Evolutionary conservation across 257 asterid genomes (phyloP), one percentile per base, ranked within the genome.

Genomic region (Solanum chiquidenum): DNA sequence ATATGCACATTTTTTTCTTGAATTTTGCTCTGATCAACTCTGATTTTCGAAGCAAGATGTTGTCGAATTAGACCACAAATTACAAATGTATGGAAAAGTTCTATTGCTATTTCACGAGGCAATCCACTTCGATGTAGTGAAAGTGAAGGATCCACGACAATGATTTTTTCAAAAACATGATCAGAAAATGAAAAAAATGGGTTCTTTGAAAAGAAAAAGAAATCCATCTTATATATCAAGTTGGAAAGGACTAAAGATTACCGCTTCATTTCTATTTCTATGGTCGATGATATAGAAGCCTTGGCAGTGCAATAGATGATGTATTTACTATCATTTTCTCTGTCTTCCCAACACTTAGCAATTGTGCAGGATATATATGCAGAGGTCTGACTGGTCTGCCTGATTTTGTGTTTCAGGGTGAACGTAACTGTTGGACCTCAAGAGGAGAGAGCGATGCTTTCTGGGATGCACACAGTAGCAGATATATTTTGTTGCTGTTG

Each of bases 401-500:
- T 46, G 66, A 82, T 49, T 9, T 60, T 82, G 69, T 82, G 31
- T 29, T 82, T 21, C 74, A 96, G 98, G 89, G 94, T 91, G 86
- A 96, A 96, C 64, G 55, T 94, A 44, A 91, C 93, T n/a, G 33
- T 88, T 60, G 99, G 99, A 76, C 93, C 91, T 88, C 95, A 23
- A 46, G 98, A 96, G 87, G 98, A 95, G 73, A 94, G 98, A 86
- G 58, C 89, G 93, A 96, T 96, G 99, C 89, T 94, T 60, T 92
- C 98, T 35, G 98, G 98, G 66, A 90, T 91, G 94, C 98, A 96
- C 83, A 95, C 96, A 0, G 95, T 96, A 3, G 94, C 98, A 3
- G 99, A 96, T 86, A 91, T 94, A 34, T 96, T 91, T 90, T 96
- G 99, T 91, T 92, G 95, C 92, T 91, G 88, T 88, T 96, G 99